Base-by-base conservation (phyloP, 2,329 filamentous ascomycete genomes). In the Coniella lustricola region DNA sequence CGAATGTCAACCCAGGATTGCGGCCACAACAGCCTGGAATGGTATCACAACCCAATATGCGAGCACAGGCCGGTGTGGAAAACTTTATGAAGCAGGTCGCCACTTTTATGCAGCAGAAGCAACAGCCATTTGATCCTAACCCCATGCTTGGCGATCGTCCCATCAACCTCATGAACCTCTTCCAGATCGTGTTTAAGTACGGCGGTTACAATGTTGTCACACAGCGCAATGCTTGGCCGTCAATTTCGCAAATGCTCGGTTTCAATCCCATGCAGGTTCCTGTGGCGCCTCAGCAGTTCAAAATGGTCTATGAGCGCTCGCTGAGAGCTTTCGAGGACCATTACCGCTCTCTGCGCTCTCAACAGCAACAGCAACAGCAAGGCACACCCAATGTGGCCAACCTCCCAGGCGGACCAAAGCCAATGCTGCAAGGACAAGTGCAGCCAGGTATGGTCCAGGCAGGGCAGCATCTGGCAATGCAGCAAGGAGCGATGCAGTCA, bases 121-220 rank as follows among this genome's bases (percentile, higher is more conserved):
- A 83, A 29, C 71, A 88, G 16, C 84, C 82, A 0, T 74, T 97
- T 43, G 89, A 95, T 40, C 70, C 77, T 1, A 85, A 82, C 53
- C 90, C 90, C 0, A 69, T 80, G 18, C 77, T 95, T 20, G 83
- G 80, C 46, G 86, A 89, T 46, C 82, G 87, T 10, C 78, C 77
- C 0, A 73, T 97, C 33, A 84, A 85, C 57, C 68, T 96, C 12
- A 79, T 88, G 60, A 77, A 83, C 52, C 72, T 97, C 3, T 97
- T 94, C 64, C 80, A 84, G 52, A 73, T 80, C 0, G 87, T 95
- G 2, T 77, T 84, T 56, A 90, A 86, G 58, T 74, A 79, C 55
- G 87, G 87, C 20, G 90, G 90, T 4, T 93, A 85, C 48, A 86
- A 85, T 57, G 80, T 76, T 52, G 81, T 94, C 3, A 84, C 81